Base-by-base conservation (phyloP, 495 filamentous ascomycete genomes). In the Aspergillus panamensis region DNA sequence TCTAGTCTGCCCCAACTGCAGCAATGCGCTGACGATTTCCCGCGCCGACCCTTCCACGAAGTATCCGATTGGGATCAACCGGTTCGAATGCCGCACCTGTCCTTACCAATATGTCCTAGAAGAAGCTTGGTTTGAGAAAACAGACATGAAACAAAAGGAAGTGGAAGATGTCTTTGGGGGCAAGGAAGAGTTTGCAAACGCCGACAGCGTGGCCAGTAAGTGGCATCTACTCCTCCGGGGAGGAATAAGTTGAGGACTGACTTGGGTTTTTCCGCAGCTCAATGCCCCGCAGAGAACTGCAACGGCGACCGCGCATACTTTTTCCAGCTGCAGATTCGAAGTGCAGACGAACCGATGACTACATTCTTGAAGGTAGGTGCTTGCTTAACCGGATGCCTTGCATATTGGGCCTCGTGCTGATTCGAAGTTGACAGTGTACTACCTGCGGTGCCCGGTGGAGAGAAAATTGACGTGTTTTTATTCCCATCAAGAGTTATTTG, bases 281-380 rank as follows among this genome's bases (percentile, higher is more conserved):
- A 91, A 80, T 98, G 94, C 70, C 80, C 87, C 10, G 81, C 81
- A 48, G 84, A 89, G 37, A 75, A 79, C 43, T 98, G 94, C 75
- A 79, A 85, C 57, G 87, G 89, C 31, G 75, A 80, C 48, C 82
- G 89, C 74, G 94, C 95, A 35, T 95, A 90, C 57, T 97, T 90
- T 81, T 95, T 91, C 76, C 89, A 93, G 82, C 85, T 97, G 64
- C 94, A 98, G 82, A 97, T 96, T 75, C 86, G 94, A 57, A 96
- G 90, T 77, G 94, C 95, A 40, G 94, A 98, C 75, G 94, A 98
- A 80, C 94, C 94, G 51, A 96, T 96, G 91, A 98, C 94, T 48
- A 90, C 82, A 40, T 97, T 98, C 73, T 92, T 87, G 70, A 92
- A 89, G 88, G 90, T 92, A 61, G 51, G 79, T 66, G 53, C 43